Conservation (phyloP, 345 rosid species). For the Geranium brycei region DNA sequence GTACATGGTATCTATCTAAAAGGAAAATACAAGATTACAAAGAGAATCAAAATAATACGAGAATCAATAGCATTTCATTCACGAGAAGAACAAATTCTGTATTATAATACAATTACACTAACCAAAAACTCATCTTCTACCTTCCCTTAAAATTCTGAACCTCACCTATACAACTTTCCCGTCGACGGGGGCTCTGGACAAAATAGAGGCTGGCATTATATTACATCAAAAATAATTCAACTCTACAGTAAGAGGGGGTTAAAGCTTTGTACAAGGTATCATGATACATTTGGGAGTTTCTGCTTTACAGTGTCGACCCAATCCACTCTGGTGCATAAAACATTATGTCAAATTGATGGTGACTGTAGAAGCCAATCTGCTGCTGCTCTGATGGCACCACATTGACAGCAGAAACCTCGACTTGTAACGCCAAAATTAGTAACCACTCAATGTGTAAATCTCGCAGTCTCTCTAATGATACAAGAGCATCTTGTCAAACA, state of each 20-base stretch:
- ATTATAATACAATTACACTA: constrained; percentile 26
- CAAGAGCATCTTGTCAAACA: constrained; percentile 7
- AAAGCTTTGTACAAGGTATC: constrained; percentile 37
- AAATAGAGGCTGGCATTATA: constrained; percentile 16
- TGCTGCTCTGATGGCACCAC: neutral
- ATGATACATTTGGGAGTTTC: constrained; percentile 25
- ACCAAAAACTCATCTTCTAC: constrained; percentile 21
- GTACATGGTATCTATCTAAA: neutral
- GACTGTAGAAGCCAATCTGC: constrained; percentile 13
- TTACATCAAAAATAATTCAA: constrained; percentile 24
- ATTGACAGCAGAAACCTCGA: neutral
- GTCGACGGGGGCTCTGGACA: constrained; percentile 20
- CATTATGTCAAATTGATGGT: constrained; percentile 17
- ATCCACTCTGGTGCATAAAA: constrained; percentile 21
- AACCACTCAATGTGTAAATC: neutral
- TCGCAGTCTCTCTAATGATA: too few relatives aligned
- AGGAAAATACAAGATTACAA: neutral
- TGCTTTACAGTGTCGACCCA: constrained; percentile 17
- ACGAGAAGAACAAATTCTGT: constrained; percentile 4
- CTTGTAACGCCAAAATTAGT: neutral
- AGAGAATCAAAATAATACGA: neutral
- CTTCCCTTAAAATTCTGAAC: constrained; percentile 17
- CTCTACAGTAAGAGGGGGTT: constrained; percentile 32
- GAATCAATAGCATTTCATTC: constrained; percentile 1
- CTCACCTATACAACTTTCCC: constrained; percentile 37